Conservation (phyloP, 2,329 filamentous ascomycete genomes). For the Aspergillus oerlinghausenensis region DNA sequence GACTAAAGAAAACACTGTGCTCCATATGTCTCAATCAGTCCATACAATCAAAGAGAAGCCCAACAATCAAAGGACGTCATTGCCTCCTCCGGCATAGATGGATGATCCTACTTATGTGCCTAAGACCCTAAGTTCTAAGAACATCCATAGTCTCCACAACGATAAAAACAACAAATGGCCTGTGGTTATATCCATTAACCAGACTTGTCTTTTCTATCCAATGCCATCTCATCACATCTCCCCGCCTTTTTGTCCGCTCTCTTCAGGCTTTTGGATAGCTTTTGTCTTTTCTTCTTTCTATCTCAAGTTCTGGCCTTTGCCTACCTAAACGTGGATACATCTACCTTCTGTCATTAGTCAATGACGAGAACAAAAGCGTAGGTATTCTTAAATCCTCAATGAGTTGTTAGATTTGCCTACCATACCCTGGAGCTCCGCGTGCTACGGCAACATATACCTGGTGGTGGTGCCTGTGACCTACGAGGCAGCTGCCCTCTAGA, state of each 20-base stretch:
- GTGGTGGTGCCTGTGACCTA: conserved; percentile 28
- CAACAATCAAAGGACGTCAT: background rate
- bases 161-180: background rate
- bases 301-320: background rate
- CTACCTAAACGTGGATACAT: background rate
- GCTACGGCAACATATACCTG: conserved; percentile 15
- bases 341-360: background rate
- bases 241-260: background rate
- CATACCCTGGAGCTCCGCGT: background rate
- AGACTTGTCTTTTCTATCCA: background rate
- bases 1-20: background rate
- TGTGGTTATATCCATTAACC: background rate
- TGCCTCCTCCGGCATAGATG: background rate
- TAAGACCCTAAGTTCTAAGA: background rate
- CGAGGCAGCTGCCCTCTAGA: conserved; percentile 31
- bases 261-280: background rate
- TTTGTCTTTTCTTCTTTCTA: background rate
- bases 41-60: background rate
- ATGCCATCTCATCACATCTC: background rate
- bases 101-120: background rate
- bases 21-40: background rate
- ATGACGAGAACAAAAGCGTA: background rate
- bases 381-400: background rate
- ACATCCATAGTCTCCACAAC: background rate
- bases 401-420: background rate